Percentiles rank a stretch among this genome's conserved stretches.
These are phyloP conservation scores for Coccinonectria pachysandricola DNA, from an alignment of 2,329 filamentous ascomycete species.

Conservation along the genomic window DNA sequence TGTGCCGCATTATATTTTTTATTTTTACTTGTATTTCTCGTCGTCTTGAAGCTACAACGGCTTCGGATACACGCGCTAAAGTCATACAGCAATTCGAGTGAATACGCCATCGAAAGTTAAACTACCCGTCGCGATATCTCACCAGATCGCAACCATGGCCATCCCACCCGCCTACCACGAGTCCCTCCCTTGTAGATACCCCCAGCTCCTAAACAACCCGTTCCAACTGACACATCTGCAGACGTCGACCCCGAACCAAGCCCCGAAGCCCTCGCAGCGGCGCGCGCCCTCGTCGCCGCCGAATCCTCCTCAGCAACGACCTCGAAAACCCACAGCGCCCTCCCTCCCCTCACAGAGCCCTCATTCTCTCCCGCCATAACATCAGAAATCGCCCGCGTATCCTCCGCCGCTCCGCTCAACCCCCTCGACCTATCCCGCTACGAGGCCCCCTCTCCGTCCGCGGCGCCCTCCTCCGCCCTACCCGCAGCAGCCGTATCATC, in stretches of 20 bases:
- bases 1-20: too few species aligned
- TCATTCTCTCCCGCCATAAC: conserved; percentile 56
- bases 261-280: conserved; percentile 49
- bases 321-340: conserved; percentile 45
- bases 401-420: conserved; percentile 25
- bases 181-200: conserved; percentile 62
- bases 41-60: too few species aligned
- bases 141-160: conserved; percentile 13
- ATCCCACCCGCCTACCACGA: conserved; percentile 49
- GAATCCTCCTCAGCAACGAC: conserved; percentile 43
- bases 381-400: conserved; percentile 58
- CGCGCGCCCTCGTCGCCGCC: conserved; percentile 57
- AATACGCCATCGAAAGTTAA: too few species aligned
- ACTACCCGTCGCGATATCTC: too few species aligned
- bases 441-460: conserved; percentile 44
- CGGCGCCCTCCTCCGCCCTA: conserved; percentile 52
- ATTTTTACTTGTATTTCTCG: too few species aligned
- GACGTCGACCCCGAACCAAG: conserved; percentile 74
- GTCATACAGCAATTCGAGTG: too few species aligned
- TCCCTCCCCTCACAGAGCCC: conserved; percentile 37
- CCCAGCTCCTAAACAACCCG: conserved; percentile 2
- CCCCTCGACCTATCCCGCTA: conserved; percentile 70
- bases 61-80: too few species aligned
- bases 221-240: conserved; percentile 26
- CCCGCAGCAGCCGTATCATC: conserved; percentile 40